Percentiles rank a stretch among this genome's conserved stretches.
These are phyloP conservation scores for Rhizophora apiculata DNA, from an alignment of 345 rosid species.

Conservation along the genomic window DNA sequence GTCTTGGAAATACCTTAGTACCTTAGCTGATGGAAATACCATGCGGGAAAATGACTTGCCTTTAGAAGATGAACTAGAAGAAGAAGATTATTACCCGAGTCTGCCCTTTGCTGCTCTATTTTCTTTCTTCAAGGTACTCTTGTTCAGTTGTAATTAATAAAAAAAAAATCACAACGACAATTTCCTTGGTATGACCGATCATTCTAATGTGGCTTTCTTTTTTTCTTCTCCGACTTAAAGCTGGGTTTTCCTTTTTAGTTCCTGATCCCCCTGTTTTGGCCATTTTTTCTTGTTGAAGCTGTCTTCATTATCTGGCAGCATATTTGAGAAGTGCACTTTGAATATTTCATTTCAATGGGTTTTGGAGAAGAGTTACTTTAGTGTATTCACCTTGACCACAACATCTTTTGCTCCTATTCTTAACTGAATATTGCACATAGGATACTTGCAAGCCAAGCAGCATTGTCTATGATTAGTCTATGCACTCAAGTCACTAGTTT, in stretches of 20 bases:
- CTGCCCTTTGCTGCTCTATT: slow-evolving; percentile 93
- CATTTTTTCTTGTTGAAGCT: not conserved
- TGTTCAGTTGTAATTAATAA: not conserved
- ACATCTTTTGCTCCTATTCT: too few relatives aligned
- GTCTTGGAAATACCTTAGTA: slow-evolving; percentile 73
- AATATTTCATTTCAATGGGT: not conserved
- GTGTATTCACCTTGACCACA: not conserved
- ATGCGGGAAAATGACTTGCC: slow-evolving; percentile 35
- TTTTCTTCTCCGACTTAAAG: not conserved
- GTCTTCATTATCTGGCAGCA: not conserved
- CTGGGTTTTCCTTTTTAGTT: not conserved
- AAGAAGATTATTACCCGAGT: slow-evolving; percentile 85
- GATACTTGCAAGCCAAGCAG: not conserved
- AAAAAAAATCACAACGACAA: not conserved
- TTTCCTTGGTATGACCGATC: not conserved
- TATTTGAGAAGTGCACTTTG: not conserved
- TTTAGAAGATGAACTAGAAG: slow-evolving; percentile 80
- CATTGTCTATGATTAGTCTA: not conserved
- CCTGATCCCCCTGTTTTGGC: not conserved
- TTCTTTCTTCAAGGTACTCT: slow-evolving; percentile 74
- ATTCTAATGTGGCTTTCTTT: not conserved
- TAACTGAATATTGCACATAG: not conserved
- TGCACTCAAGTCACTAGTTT: not conserved
- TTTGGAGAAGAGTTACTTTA: not conserved
- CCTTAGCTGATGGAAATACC: slow-evolving; percentile 52